Evolutionary conservation across 352 stramenopile genomes (phyloP).

Genomic region (Peronospora tabacina): DNA sequence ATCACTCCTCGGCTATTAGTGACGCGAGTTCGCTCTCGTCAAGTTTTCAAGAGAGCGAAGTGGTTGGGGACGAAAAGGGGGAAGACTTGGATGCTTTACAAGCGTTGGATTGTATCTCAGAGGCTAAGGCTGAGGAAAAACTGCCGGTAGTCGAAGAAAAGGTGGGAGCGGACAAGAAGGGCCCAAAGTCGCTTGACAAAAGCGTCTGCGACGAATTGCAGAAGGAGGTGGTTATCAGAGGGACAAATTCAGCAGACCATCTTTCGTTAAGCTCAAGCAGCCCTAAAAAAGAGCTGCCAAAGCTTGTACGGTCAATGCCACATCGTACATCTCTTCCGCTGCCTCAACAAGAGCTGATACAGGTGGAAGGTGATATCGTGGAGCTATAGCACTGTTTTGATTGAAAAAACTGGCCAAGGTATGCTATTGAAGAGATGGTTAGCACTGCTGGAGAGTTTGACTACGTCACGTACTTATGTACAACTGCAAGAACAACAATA

Average conservation of each 20-base stretch:
- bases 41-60: slow-evolving; percentile 26
- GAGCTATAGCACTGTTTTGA: slow-evolving; percentile 29
- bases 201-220: neutral
- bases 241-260: slow-evolving; percentile 7
- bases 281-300: slow-evolving; percentile 21
- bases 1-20: slow-evolving; percentile 25
- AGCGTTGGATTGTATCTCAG: neutral
- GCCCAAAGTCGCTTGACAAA: neutral
- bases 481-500: slow-evolving; percentile 20
- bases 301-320: slow-evolving; percentile 28
- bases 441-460: slow-evolving; percentile 4
- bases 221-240: slow-evolving; percentile 3
- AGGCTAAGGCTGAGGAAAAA: slow-evolving; percentile 4
- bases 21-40: slow-evolving; percentile 25
- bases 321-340: slow-evolving; percentile 27
- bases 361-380: slow-evolving; percentile 56
- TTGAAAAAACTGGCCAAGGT: slow-evolving; percentile 1
- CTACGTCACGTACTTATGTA: slow-evolving; percentile 1
- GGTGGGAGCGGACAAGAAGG: slow-evolving; percentile 2
- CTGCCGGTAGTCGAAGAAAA: neutral
- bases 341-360: slow-evolving; percentile 38
- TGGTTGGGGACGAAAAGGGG: slow-evolving; percentile 24
- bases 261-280: slow-evolving; percentile 12
- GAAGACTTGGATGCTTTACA: slow-evolving; percentile 21
- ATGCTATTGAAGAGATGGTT: slow-evolving; percentile 17